Percentiles rank a stretch among this genome's conserved stretches.
Conservation (phyloP, 2,329 filamentous ascomycete species). For the Trichoderma simmonsii region DNA sequence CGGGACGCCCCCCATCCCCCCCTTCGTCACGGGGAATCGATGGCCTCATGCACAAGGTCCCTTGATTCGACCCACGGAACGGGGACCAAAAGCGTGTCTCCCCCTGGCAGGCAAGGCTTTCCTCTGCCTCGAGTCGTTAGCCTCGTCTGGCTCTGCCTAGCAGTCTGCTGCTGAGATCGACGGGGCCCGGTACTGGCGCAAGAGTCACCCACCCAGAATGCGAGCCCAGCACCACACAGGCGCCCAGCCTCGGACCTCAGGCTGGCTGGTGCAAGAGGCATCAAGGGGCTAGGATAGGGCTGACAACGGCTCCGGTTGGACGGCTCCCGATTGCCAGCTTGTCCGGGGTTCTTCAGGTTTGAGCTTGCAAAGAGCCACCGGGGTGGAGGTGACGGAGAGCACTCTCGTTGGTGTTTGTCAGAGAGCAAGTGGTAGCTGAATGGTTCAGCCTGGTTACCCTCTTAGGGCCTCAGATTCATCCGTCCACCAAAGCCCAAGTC, state of each 20-base stretch:
- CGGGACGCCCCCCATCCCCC: neutral
- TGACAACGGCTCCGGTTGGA: constrained; percentile 20
- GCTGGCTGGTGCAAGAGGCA: constrained; percentile 18
- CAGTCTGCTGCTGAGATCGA: constrained; percentile 17
- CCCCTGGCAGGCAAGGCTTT: constrained; percentile 17
- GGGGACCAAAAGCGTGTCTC: neutral
- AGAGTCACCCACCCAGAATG: constrained; percentile 6
- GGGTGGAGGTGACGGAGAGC: constrained; percentile 17
- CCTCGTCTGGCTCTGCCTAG: constrained; percentile 17
- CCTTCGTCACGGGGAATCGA: neutral
- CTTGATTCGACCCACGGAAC: constrained; percentile 15
- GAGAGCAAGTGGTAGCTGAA: constrained; percentile 24
- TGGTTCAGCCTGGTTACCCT: constrained; percentile 21
- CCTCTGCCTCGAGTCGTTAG: constrained; percentile 17
- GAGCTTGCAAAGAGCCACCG: constrained; percentile 24
- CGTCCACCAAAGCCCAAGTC: constrained; percentile 1
- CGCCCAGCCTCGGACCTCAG: constrained; percentile 17
- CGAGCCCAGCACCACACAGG: constrained; percentile 11
- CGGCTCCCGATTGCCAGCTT: constrained; percentile 19
- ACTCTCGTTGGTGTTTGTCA: constrained; percentile 21
- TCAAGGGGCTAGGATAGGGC: constrained; percentile 20
- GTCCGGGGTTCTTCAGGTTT: constrained; percentile 23
- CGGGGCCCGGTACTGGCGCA: constrained; percentile 10
- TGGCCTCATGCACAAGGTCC: constrained; percentile 13
- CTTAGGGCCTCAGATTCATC: constrained; percentile 18